Base-by-base conservation (phyloP, 768 basidiomycete genomes). In the Roridomyces roridus region DNA sequence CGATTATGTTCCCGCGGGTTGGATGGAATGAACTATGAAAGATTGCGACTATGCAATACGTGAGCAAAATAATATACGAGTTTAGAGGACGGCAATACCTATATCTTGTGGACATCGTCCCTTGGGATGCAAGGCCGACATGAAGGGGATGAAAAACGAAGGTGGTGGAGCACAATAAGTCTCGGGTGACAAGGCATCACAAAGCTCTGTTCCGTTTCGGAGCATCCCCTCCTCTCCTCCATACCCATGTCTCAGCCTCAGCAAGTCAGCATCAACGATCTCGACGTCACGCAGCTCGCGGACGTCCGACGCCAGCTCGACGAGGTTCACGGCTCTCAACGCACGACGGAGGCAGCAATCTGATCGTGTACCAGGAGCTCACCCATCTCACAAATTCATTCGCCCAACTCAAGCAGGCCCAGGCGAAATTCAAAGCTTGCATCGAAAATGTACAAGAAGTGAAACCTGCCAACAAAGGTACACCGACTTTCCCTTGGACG, bases 281-380 rank as follows among this genome's bases (percentile, higher is more conserved):
- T 99, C 47, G 91, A 94, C 65, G 74, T 96, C 26, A 74, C 86
- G 2, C 96, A 98, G 72, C 84, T 98, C 2, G 81, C 87, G 10
- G 94, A 97, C 63, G 94, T 98, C 36, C 86, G 89, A 63, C 86
- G 88, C 59, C 96, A 98, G 70, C 80, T 99, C 0, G 96, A 99
- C 66, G 93, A 97, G 75, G 96, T 92, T 20, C 28, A 18, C n/a
- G 36, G 36, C 18, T 24, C n/a, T 46, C 23, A 36, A 21, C 36
- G 23, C 46, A 28, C 29, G 46, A n/a, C 41, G 29, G 26, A 36
- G 18, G n/a, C n/a, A 31, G 34, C 41, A 40, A 31, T 51, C 51
- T 52, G 43, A 46, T 51, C 46, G 24, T 42, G 26, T 46, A 28
- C 20, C 70, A 98, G 96, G 96, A 99, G 80, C 74, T 99, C 43